Evolutionary conservation across 495 filamentous ascomycete genomes (phyloP).

Genomic region (Neohortaea acidophila): DNA sequence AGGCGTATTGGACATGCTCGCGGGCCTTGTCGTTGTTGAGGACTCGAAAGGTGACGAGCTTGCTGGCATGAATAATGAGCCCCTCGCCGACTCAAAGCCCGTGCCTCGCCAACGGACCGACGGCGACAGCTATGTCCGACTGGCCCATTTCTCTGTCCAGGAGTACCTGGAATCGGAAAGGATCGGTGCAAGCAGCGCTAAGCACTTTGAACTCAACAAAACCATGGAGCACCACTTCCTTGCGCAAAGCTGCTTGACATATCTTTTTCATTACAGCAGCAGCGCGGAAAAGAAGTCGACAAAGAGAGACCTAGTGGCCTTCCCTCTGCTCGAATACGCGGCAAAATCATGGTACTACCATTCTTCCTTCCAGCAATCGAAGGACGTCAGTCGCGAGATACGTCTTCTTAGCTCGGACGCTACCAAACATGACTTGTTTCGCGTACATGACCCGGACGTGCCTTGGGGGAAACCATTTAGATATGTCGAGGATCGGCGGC

Average conservation of each 20-base stretch:
- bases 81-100: background rate
- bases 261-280: slow-evolving; percentile 11
- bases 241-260: slow-evolving; percentile 14
- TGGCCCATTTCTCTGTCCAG: slow-evolving; percentile 22
- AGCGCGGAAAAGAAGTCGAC: background rate
- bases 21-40: slow-evolving; percentile 11
- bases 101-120: background rate
- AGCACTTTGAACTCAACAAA: slow-evolving; percentile 7
- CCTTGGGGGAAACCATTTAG: slow-evolving; percentile 1
- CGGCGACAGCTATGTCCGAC: background rate
- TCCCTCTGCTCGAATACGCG: slow-evolving; percentile 15
- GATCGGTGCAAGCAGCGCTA: slow-evolving; percentile 3
- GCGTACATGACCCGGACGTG: slow-evolving; percentile 6
- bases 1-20: slow-evolving; percentile 11
- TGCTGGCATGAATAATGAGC: too few relatives aligned
- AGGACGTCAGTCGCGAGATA: slow-evolving; percentile 1
- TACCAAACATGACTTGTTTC: slow-evolving; percentile 4
- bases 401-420: slow-evolving; percentile 2
- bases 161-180: slow-evolving; percentile 18
- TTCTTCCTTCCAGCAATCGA: slow-evolving; percentile 1
- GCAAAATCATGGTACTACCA: slow-evolving; percentile 10
- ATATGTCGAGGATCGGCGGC: background rate
- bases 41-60: background rate
- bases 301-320: slow-evolving; percentile 5
- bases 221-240: slow-evolving; percentile 3